phyloP scores from a whole-genome alignment of 352 stramenopile genomes.

The Phytopythium delawarense region DNA sequence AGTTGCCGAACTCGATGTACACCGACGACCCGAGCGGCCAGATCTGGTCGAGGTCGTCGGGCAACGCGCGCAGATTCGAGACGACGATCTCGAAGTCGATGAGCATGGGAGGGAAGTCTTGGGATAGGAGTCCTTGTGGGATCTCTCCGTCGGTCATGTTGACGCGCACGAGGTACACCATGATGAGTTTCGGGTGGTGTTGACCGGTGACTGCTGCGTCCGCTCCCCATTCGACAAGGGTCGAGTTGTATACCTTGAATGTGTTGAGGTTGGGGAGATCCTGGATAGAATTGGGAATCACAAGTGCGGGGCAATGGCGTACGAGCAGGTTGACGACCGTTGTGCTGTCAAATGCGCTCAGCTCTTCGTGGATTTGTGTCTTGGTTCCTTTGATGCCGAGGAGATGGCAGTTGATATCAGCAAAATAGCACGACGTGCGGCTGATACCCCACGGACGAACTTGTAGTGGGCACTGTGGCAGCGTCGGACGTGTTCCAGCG shows the following conservation, averaged over 20 bases:
- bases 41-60: constrained; percentile 25
- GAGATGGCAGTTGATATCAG: constrained; percentile 22
- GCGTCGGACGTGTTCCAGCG: constrained; percentile 5
- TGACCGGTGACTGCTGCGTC: constrained; percentile 19
- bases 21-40: constrained; percentile 15
- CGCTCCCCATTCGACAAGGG: constrained; percentile 17
- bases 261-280: constrained; percentile 17
- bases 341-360: constrained; percentile 19
- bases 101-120: constrained; percentile 26
- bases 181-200: constrained; percentile 21
- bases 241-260: constrained; percentile 39
- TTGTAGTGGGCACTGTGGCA: constrained; percentile 18
- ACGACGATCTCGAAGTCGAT: constrained; percentile 36
- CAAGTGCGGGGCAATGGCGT: constrained; percentile 25
- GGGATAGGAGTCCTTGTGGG: constrained; percentile 26
- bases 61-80: constrained; percentile 28
- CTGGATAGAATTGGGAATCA: too few species aligned
- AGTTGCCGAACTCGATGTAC: constrained; percentile 17
- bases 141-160: constrained; percentile 28
- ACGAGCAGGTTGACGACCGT: constrained; percentile 25
- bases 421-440: constrained; percentile 23
- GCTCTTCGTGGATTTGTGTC: constrained; percentile 8
- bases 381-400: constrained; percentile 12
- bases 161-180: constrained; percentile 25
- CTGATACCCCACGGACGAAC: constrained; percentile 24